A percentile compares a stretch with the other conserved stretches of the same genome.
phyloP scores from a whole-genome alignment of 2,329 filamentous ascomycete genomes.

The Salinomyces thailandicus region DNA sequence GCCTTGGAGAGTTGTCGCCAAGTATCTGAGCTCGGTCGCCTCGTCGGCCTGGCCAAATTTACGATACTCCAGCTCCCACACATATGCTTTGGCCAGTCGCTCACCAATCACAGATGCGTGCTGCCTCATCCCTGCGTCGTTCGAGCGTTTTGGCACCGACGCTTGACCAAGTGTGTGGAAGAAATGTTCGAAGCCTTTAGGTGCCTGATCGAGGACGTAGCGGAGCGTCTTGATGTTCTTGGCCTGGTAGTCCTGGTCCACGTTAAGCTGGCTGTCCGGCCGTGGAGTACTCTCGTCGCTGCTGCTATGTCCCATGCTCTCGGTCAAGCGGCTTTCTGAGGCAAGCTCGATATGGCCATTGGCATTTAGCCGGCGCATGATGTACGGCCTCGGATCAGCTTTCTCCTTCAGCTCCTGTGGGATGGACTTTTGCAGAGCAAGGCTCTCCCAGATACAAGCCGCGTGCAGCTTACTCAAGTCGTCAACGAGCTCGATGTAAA shows the following conservation, averaged over 20 bases:
- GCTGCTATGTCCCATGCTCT: constrained; percentile 1
- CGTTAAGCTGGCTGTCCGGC: constrained; percentile 6
- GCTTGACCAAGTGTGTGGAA: constrained; percentile 78
- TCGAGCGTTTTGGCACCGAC: constrained; percentile 58
- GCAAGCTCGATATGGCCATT: constrained; percentile 20
- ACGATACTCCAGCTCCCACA: constrained; percentile 19
- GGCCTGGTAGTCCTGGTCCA: constrained; percentile 32
- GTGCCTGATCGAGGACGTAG: constrained; percentile 66
- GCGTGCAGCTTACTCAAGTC: constrained; percentile 68
- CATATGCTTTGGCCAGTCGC: constrained; percentile 55
- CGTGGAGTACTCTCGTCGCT: constrained; percentile 1
- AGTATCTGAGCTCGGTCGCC: constrained; percentile 15
- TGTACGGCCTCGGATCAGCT: constrained; percentile 30
- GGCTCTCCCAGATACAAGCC: constrained; percentile 75
- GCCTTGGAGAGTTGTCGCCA: constrained; percentile 14
- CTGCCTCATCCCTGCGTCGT: constrained; percentile 54
- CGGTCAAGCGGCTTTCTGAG: constrained; percentile 5
- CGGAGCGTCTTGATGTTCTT: constrained; percentile 72
- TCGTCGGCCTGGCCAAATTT: constrained; percentile 15
- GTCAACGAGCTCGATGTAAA: constrained; percentile 63
- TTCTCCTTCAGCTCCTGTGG: constrained; percentile 54
- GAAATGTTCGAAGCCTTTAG: constrained; percentile 70
- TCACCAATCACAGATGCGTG: constrained; percentile 52
- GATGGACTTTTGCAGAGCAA: constrained; percentile 60
- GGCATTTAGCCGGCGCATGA: constrained; percentile 19